A percentile compares a stretch with the other conserved stretches of the same genome.
These are phyloP conservation scores for Rhodotorula paludigena DNA, from an alignment of 768 basidiomycete species.

Conservation along the genomic window DNA sequence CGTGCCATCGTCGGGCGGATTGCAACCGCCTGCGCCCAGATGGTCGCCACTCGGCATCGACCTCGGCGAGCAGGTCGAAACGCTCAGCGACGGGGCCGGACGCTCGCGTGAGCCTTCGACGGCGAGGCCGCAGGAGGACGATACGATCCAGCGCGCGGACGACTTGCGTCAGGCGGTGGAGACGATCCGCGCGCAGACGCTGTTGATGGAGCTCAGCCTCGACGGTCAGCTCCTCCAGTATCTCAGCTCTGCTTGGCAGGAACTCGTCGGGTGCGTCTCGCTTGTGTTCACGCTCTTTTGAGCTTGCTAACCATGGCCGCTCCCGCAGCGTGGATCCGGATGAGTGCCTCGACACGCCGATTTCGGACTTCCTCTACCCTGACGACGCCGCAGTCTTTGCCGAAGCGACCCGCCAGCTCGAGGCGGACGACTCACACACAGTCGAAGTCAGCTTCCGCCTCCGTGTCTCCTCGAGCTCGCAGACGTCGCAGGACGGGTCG, in stretches of 20 bases:
- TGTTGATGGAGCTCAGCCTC: slow-evolving; percentile 87
- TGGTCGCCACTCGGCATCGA: slow-evolving; percentile 40
- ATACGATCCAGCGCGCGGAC: slow-evolving; percentile 69
- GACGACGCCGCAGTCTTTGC: slow-evolving; percentile 76
- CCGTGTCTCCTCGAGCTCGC: slow-evolving; percentile 52
- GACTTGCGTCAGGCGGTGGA: slow-evolving; percentile 84
- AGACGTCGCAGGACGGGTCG: slow-evolving; percentile 38
- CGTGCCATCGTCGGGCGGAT: slow-evolving; percentile 1
- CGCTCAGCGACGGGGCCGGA: not conserved
- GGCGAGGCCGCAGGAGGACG: slow-evolving; percentile 43
- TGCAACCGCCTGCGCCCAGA: not conserved
- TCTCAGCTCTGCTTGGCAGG: slow-evolving; percentile 92
- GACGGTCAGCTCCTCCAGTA: slow-evolving; percentile 93
- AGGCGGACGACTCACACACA: slow-evolving; percentile 87
- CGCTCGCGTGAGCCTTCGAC: slow-evolving; percentile 2
- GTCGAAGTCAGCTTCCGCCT: slow-evolving; percentile 87
- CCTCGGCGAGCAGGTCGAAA: slow-evolving; percentile 26
- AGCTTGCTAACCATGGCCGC: not conserved
- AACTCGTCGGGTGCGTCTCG: slow-evolving; percentile 75
- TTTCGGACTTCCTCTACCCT: slow-evolving; percentile 73
- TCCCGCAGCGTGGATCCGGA: slow-evolving; percentile 69
- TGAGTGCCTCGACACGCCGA: slow-evolving; percentile 67
- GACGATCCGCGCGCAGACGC: slow-evolving; percentile 89
- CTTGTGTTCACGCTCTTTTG: not conserved
- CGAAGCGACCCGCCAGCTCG: slow-evolving; percentile 75